Evolutionary conservation across 2,329 filamentous ascomycete species (phyloP), one percentile per base, ranked within the genome.

Genomic region (Hypoxylon sp.): DNA sequence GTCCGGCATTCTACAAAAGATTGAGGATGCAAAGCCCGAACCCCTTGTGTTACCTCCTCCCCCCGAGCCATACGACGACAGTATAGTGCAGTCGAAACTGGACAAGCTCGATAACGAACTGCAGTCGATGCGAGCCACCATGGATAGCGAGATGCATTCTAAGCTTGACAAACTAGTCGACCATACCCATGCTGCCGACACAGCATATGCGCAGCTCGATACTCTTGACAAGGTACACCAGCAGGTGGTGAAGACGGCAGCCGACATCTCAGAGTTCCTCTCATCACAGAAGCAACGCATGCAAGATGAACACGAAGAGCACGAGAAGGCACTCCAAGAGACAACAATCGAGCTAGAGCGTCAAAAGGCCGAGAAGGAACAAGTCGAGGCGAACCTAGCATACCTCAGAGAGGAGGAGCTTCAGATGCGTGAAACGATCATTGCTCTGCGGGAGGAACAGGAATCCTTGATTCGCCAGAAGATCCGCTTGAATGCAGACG

Each of bases 211-310:
- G 4, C 92, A 94, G 70, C 85, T 97, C 47, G 90, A 91, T 65
- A 91, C 92, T 22, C 85, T 99, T 4, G 93, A 97, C 69, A 87
- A 93, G 76, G 95, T 98, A 52, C 93, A 97, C 72, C 85, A 91
- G 68, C 91, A 97, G 70, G 93, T 99, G 59, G 87, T 92, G 75
- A 85, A 89, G 62, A 97, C 93, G 1, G 93, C 94, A 0, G 87
- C 89, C 19, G 93, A 96, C 73, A 89, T 99, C 56, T 90, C 91
- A 1, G 87, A 90, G 43, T 97, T 97, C 74, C 86, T 98, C 19
- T 85, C 89, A 2, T 83, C 84, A 2, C 94, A 97, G 75, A 91
- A 88, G 20, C 87, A 89, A 73, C 87, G 91, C 20, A 91, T 92
- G 64, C 84, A 86, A 1, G 86, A 94, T 65, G 91, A 94, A 41